Evolutionary conservation across 2,329 filamentous ascomycete species (phyloP), one percentile per base, ranked within the genome.

Genomic region (Ambrosiella cleistominuta): DNA sequence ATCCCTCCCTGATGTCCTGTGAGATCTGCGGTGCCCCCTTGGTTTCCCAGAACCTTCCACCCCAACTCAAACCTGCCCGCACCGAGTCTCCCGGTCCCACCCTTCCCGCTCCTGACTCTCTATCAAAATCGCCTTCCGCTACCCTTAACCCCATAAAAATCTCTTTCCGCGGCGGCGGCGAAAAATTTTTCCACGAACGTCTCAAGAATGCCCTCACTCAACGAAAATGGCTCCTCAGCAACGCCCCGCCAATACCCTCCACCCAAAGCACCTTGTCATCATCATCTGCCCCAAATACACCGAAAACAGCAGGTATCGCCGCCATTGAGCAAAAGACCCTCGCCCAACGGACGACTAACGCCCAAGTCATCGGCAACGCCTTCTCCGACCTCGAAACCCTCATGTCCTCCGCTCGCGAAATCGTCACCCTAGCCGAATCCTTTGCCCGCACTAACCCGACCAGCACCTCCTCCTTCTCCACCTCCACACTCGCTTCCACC

Each of bases 381-480:
- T 98, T 98, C 65, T 91, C 96, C 67, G 93, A 98, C 66, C 78
- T 98, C 0, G 91, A 97, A 67, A 90, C 93, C 2, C 75, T 98
- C 42, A 98, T 97, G 91, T 88, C 90, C 2, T 96, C 91, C 2
- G 93, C 93, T 4, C 96, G 97, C 67, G 88, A 98, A 67, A 88
- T 98, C 54, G 85, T 97, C 55, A 88, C 89, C 4, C 81, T 98
- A 47, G 93, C 93, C 0, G 91, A 97, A 69, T 82, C 82, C 13
- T 91, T 97, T 64, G 83, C 88, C 1, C 76, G 81, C 11, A 85
- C 90, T 66, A 73, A 73, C 17, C 79, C 79, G 61, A 7, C 19
- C 37, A 27, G 39, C 15, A 17, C 37, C 37, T 42, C 17, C 37
- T 15, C 15, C 9, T 9, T 38, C 49, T 35, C 94, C 66, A 94